These are phyloP conservation scores for Boletus semigastroideus DNA, from an alignment of 1,284 basidiomycete genomes.

Conservation along the genomic window DNA sequence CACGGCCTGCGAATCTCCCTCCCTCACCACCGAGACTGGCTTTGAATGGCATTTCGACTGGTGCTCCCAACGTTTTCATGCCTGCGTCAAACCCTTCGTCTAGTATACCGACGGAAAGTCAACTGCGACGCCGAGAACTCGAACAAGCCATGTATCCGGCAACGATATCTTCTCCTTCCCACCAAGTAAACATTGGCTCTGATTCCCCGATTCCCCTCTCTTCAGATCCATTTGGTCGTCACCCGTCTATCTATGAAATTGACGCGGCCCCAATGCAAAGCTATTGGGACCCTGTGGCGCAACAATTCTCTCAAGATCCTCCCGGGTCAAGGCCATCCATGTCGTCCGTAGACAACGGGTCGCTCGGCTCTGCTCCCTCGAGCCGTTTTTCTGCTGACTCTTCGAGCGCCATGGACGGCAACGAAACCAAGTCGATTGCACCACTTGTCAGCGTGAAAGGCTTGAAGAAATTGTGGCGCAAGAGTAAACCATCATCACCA, in stretches of 20 bases:
- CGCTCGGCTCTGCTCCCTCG: constrained; percentile 34
- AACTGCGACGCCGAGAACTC: constrained; percentile 51
- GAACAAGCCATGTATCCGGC: constrained; percentile 48
- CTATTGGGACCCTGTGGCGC: constrained; percentile 42
- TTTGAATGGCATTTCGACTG: constrained; percentile 65
- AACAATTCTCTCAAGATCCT: constrained; percentile 19
- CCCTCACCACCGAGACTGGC: constrained; percentile 61
- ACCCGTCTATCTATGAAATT: constrained; percentile 49
- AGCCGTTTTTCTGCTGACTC: constrained; percentile 79
- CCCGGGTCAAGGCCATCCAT: constrained; percentile 24
- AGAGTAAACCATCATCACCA: constrained; percentile 54
- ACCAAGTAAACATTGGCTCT: constrained; percentile 29
- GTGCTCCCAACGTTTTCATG: constrained; percentile 50
- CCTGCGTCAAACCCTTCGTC: constrained; percentile 29
- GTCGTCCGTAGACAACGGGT: constrained; percentile 25
- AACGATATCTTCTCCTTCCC: constrained; percentile 33
- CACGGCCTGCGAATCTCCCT: constrained; percentile 15
- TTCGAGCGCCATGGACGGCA: constrained; percentile 38
- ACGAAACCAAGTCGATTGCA: constrained; percentile 21
- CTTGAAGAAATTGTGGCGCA: constrained; percentile 73
- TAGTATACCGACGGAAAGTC: constrained; percentile 47
- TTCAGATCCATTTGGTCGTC: constrained; percentile 75
- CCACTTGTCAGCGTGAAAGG: constrained; percentile 64
- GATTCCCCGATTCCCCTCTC: constrained; percentile 65
- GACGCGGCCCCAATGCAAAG: constrained; percentile 27